A percentile compares a stretch with the other conserved stretches of the same genome.
These are phyloP conservation scores for Oryza meridionalis DNA, from an alignment of 176 grass and related monocot genomes.

Conservation along the genomic window DNA sequence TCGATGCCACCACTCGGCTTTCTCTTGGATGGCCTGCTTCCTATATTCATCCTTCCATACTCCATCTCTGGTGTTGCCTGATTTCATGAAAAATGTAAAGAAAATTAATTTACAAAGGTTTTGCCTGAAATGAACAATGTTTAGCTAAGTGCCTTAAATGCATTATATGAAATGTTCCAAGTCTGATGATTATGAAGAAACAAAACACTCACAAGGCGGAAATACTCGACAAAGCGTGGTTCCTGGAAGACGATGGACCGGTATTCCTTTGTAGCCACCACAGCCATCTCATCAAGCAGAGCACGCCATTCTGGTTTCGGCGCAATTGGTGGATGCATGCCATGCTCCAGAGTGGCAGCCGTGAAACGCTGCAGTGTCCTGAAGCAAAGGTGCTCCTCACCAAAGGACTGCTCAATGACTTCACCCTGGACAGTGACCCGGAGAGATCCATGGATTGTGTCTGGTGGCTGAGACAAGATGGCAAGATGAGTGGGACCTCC, in stretches of 20 bases:
- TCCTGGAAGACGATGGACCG: constrained; percentile 79
- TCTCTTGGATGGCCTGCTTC: constrained; percentile 77
- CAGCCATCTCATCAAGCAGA: constrained; percentile 76
- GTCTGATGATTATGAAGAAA: not conserved
- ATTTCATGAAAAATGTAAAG: not conserved
- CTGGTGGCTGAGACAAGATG: constrained; percentile 84
- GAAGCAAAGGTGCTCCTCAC: constrained; percentile 83
- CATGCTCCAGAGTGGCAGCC: constrained; percentile 85
- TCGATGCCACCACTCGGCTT: constrained; percentile 83
- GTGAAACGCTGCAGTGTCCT: constrained; percentile 81
- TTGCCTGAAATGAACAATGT: not conserved
- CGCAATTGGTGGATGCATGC: constrained; percentile 69
- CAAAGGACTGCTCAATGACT: constrained; percentile 84
- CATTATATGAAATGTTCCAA: not conserved
- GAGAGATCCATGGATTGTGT: constrained; percentile 77
- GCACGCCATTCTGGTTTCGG: constrained; percentile 78
- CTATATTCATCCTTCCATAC: constrained; percentile 88
- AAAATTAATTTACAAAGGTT: constrained; percentile 8
- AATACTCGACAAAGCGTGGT: constrained; percentile 83
- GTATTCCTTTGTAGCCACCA: constrained; percentile 77
- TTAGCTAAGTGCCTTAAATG: not conserved
- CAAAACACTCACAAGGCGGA: constrained; percentile 63
- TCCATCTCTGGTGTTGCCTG: constrained; percentile 78
- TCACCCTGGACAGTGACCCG: constrained; percentile 82
- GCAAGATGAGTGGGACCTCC: constrained; percentile 87